Evolutionary conservation across 1,284 basidiomycete genomes (phyloP).

Genomic region (Rhizoctonia solani): DNA sequence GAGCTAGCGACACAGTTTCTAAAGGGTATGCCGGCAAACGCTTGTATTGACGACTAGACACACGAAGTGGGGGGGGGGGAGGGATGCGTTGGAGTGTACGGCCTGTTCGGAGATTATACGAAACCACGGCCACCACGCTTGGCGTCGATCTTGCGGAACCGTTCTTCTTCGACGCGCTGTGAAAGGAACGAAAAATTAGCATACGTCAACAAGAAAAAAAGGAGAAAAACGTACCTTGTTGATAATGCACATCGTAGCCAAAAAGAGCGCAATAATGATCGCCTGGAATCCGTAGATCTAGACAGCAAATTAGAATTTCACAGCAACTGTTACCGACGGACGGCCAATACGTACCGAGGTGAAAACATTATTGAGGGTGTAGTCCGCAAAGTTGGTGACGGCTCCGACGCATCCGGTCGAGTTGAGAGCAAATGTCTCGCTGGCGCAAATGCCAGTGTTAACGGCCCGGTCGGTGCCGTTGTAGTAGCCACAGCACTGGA

Average conservation of each 20-base stretch:
- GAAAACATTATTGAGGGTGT: conserved; percentile 76
- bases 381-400: conserved; percentile 67
- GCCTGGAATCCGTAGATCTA: conserved; percentile 79
- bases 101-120: conserved; percentile 59
- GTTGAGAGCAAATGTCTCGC: conserved; percentile 54
- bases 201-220: not conserved
- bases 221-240: conserved; percentile 60
- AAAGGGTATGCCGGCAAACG: not conserved
- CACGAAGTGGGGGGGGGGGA: no score
- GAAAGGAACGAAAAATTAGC: conserved; percentile 34
- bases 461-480: conserved; percentile 62
- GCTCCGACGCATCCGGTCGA: conserved; percentile 66
- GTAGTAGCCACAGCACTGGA: conserved; percentile 79
- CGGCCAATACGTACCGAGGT: conserved; percentile 57
- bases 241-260: conserved; percentile 81
- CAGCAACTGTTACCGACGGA: not conserved
- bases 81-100: no score
- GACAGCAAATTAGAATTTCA: not conserved
- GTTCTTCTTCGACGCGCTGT: conserved; percentile 74
- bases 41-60: not conserved
- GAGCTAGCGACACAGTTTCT: conserved; percentile 12
- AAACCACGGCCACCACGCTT: conserved; percentile 84
- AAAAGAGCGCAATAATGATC: conserved; percentile 70
- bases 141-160: conserved; percentile 83
- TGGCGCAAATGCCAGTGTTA: conserved; percentile 65